Evolutionary conservation across 192 early-diverging fungal species (phyloP).

Genomic region (Backusella mclennaniae): DNA sequence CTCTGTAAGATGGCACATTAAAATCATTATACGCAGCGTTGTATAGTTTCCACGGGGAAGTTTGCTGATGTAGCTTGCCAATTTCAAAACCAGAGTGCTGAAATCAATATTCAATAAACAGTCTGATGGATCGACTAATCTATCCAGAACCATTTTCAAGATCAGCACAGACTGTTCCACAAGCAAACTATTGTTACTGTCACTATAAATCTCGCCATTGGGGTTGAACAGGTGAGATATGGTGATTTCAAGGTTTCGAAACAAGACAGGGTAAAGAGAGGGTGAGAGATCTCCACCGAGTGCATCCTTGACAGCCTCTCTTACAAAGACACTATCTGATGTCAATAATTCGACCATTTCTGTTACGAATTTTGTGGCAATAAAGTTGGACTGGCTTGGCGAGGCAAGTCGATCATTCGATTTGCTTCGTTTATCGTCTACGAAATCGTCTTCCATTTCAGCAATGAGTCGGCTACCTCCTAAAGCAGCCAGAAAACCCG

Average conservation of each 20-base stretch:
- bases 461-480: slow-evolving; percentile 57
- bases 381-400: slow-evolving; percentile 17
- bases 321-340: slow-evolving; percentile 67
- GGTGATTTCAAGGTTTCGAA: slow-evolving; percentile 52
- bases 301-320: slow-evolving; percentile 74
- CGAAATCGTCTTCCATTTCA: background rate
- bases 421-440: background rate
- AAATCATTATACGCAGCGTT: slow-evolving; percentile 63
- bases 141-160: slow-evolving; percentile 64
- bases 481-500: slow-evolving; percentile 74
- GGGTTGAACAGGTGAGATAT: slow-evolving; percentile 60
- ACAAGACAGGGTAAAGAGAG: slow-evolving; percentile 59
- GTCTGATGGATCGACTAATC: slow-evolving; percentile 50
- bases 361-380: slow-evolving; percentile 65
- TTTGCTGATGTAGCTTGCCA: slow-evolving; percentile 66
- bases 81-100: slow-evolving; percentile 55
- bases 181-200: slow-evolving; percentile 55
- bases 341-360: slow-evolving; percentile 73
- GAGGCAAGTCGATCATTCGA: background rate
- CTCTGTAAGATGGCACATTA: slow-evolving; percentile 73
- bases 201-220: slow-evolving; percentile 52
- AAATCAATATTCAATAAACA: slow-evolving; percentile 61
- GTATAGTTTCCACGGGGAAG: slow-evolving; percentile 44
- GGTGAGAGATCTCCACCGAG: slow-evolving; percentile 71
- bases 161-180: slow-evolving; percentile 69